Base-by-base conservation (phyloP, 1,284 basidiomycete genomes). In the Malassezia cuniculi region DNA sequence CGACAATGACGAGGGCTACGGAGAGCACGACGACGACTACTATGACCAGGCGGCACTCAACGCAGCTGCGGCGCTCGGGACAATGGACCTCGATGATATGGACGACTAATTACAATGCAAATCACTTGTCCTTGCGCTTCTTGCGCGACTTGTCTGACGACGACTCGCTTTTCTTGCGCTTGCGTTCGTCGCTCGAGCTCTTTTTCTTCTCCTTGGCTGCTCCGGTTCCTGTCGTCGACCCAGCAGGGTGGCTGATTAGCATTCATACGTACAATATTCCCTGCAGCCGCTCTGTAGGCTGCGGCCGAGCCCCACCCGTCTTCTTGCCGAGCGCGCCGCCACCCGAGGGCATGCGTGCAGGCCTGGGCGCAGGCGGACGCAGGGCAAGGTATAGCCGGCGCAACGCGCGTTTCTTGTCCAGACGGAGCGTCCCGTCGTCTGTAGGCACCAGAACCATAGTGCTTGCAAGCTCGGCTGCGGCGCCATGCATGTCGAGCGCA, bases 251-350 rank as follows among this genome's bases (percentile, higher is more conserved):
- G 16, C n/a, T 30, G 21, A 52, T 44, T 16, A 39, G 37, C 4
- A 37, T 34, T 16, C 34, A 32, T 22, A 47, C 45, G 37, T 26
- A 49, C 38, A 57, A 59, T 18, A 29, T 32, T 2, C 52, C 52
- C 21, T 47, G 47, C 4, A 59, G 30, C 19, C 52, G 31, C 24
- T 57, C 50, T 54, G 54, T 57, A 3, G 57, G 57, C 45, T 59
- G 57, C 19, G 44, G 39, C 12, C 41, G 40, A 39, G n/a, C n/a
- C n/a, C n/a, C n/a, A n/a, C n/a, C n/a, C n/a, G n/a, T n/a, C n/a
- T n/a, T n/a, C 44, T 27, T 38, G 47, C 40, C 39, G 40, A 17
- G 34, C 43, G 16, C 35, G 48, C 15, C 33, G 30, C 31, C 38
- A 48, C 12, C 27, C 39, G 4, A 37, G 22, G 27, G 38, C 39